Evolutionary conservation across 176 grass and related monocot genomes (phyloP).

Genomic region (Rhynchospora pubera): DNA sequence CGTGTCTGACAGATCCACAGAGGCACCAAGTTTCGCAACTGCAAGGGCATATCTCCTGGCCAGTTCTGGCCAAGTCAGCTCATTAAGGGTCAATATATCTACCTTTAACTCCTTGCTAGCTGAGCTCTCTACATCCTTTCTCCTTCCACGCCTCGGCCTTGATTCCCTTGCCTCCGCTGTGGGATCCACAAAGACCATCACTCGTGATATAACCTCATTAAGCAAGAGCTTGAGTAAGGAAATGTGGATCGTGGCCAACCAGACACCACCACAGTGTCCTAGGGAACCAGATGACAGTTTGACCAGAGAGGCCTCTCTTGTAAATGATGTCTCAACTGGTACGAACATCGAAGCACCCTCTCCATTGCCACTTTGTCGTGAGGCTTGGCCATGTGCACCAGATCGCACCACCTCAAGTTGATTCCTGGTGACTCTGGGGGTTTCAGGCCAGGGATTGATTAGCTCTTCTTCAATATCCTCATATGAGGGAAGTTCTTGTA

Average conservation of each 20-base stretch:
- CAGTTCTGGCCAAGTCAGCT: slow-evolving; percentile 91
- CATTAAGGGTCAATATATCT: slow-evolving; percentile 76
- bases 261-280: slow-evolving; percentile 67
- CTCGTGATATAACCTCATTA: slow-evolving; percentile 58
- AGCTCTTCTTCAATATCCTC: slow-evolving; percentile 95
- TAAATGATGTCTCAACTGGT: slow-evolving; percentile 61
- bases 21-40: slow-evolving; percentile 51
- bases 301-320: slow-evolving; percentile 54
- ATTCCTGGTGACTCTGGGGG: slow-evolving; percentile 20
- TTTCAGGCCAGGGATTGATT: slow-evolving; percentile 77
- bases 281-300: slow-evolving; percentile 55
- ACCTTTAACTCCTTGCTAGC: slow-evolving; percentile 64
- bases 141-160: slow-evolving; percentile 80
- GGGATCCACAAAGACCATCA: slow-evolving; percentile 80
- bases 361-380: slow-evolving; percentile 45
- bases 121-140: slow-evolving; percentile 61
- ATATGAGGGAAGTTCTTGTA: slow-evolving; percentile 75
- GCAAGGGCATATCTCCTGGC: slow-evolving; percentile 85
- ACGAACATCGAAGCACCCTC: slow-evolving; percentile 43
- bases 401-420: slow-evolving; percentile 33
- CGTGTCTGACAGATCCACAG: slow-evolving; percentile 79
- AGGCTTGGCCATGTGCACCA: slow-evolving; percentile 40
- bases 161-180: slow-evolving; percentile 80
- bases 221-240: slow-evolving; percentile 80
- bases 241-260: slow-evolving; percentile 60